Percentiles rank a stretch among this genome's conserved stretches.
Evolutionary conservation across 2,329 filamentous ascomycete genomes (phyloP).

Genomic region (Apiospora koreana): DNA sequence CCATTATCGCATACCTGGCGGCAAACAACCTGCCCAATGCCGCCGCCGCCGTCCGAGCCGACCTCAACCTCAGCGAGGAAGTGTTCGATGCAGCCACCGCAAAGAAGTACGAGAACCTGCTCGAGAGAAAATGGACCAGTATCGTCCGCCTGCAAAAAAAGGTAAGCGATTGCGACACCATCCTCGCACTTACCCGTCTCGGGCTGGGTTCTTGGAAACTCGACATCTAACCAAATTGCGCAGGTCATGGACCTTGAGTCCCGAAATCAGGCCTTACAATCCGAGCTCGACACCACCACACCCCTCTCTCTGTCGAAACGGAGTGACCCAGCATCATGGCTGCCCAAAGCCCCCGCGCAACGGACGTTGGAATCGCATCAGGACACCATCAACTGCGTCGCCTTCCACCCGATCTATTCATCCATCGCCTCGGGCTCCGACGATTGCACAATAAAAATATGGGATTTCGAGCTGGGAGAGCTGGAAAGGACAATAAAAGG

Average conservation of each 20-base stretch:
- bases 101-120: constrained; percentile 90
- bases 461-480: constrained; percentile 95
- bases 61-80: constrained; percentile 67
- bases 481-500: constrained; percentile 88
- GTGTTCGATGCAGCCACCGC: constrained; percentile 76
- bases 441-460: constrained; percentile 93
- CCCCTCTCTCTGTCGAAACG: constrained; percentile 70
- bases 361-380: constrained; percentile 85
- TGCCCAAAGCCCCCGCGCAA: constrained; percentile 78
- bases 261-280: constrained; percentile 70
- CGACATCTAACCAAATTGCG: constrained; percentile 4
- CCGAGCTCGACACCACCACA: constrained; percentile 82
- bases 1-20: constrained; percentile 85
- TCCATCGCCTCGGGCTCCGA: constrained; percentile 89
- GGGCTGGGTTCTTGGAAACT: neutral
- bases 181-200: neutral
- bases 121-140: constrained; percentile 99
- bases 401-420: constrained; percentile 90
- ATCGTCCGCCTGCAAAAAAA: constrained; percentile 95
- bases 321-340: constrained; percentile 84
- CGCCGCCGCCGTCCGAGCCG: constrained; percentile 72
- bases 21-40: constrained; percentile 71
- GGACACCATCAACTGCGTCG: constrained; percentile 79
- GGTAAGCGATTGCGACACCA: constrained; percentile 48
- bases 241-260: constrained; percentile 94